A percentile compares a stretch with the other conserved stretches of the same genome.
These are phyloP conservation scores for Aspergillus coremiiformis DNA, from an alignment of 495 filamentous ascomycete species.

Conservation along the genomic window DNA sequence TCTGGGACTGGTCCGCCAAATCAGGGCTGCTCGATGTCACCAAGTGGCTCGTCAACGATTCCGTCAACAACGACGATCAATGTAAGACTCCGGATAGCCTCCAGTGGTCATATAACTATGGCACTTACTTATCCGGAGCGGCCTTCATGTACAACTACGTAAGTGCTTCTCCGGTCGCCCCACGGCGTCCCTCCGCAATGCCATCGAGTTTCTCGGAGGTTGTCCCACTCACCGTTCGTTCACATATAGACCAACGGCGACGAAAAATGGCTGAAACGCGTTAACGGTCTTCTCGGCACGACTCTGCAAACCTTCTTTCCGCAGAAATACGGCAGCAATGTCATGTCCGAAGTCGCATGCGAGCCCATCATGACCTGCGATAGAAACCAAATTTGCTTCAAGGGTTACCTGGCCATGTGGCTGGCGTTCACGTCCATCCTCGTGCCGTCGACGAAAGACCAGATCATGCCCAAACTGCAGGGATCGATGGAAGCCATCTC, in stretches of 20 bases:
- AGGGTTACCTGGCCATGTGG: conserved; percentile 67
- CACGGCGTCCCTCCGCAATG: too few species aligned
- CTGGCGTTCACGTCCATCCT: conserved; percentile 63
- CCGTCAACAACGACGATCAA: conserved; percentile 36
- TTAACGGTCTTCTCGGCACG: conserved; percentile 46
- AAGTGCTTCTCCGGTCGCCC: conserved; percentile 10
- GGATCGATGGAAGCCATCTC: conserved; percentile 58
- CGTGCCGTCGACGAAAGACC: conserved; percentile 42
- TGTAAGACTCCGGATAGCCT: conserved; percentile 49
- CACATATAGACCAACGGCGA: conserved; percentile 39
- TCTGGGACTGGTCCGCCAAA: conserved; percentile 51
- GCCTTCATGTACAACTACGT: conserved; percentile 59
- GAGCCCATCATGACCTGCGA: conserved; percentile 55
- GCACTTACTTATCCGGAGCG: conserved; percentile 57
- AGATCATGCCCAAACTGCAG: conserved; percentile 55
- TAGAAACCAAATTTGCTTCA: conserved; percentile 65
- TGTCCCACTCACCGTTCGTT: too few species aligned
- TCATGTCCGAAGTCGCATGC: conserved; percentile 63
- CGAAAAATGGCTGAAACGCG: conserved; percentile 43
- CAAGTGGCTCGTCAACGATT: conserved; percentile 51
- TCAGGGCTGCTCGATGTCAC: conserved; percentile 44
- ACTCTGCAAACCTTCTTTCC: conserved; percentile 49
- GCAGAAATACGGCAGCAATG: conserved; percentile 28
- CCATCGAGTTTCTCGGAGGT: too few species aligned
- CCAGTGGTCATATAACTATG: conserved; percentile 62